A percentile compares a stretch with the other conserved stretches of the same genome.
Evolutionary conservation across 2,329 filamentous ascomycete species (phyloP).

Genomic region (Trichoderma gracile): DNA sequence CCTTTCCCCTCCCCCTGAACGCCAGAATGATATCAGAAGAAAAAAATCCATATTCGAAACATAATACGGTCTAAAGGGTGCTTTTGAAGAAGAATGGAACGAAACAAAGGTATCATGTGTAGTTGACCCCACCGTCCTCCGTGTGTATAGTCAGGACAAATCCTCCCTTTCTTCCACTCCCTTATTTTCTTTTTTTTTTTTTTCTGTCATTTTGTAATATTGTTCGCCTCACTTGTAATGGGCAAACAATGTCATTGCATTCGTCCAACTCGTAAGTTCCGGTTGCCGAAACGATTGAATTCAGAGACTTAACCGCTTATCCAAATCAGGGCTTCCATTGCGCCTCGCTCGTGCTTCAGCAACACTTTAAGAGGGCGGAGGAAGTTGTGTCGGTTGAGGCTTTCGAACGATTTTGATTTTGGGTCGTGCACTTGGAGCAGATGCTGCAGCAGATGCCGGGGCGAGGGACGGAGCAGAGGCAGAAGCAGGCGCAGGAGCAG

Average conservation of each 20-base stretch:
- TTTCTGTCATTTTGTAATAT: neutral
- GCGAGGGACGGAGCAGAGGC: neutral
- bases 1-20: constrained; percentile 1
- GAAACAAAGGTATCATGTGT: constrained; percentile 17
- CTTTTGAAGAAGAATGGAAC: neutral
- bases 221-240: neutral
- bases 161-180: neutral
- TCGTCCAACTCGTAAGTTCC: neutral
- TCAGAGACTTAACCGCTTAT: neutral
- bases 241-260: neutral
- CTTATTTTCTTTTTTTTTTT: neutral
- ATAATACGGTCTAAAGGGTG: neutral
- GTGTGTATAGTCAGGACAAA: neutral
- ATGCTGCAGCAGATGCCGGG: constrained; percentile 30
- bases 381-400: constrained; percentile 31
- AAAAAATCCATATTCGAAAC: neutral
- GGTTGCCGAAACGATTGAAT: too few relatives aligned
- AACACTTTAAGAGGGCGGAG: constrained; percentile 4
- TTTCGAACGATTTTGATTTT: constrained; percentile 45
- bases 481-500: too few relatives aligned
- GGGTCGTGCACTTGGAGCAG: constrained; percentile 32
- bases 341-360: neutral
- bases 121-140: neutral
- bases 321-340: neutral
- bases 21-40: constrained; percentile 18